phyloP scores from a whole-genome alignment of 805 yeast species.

The Cephaloascus fragrans region DNA sequence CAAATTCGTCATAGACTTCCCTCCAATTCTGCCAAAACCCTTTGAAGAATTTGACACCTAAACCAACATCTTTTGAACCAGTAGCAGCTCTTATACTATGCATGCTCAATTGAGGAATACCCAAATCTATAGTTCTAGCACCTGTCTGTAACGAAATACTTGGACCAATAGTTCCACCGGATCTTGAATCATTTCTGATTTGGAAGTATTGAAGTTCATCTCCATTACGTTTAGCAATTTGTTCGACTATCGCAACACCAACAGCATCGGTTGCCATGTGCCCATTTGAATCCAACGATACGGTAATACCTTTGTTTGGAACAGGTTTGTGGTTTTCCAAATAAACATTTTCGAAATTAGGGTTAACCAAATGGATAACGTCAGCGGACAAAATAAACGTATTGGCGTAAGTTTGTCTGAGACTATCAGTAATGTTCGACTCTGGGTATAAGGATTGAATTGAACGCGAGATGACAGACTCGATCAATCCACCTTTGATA shows the following conservation, averaged over 20 bases:
- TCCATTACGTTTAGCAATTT: conserved; percentile 54
- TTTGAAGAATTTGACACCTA: conserved; percentile 62
- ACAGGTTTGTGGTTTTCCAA: conserved; percentile 71
- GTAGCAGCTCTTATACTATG: conserved; percentile 77
- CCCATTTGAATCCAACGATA: conserved; percentile 70
- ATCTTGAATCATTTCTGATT: conserved; percentile 73
- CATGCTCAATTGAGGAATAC: conserved; percentile 80
- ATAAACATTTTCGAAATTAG: conserved; percentile 62
- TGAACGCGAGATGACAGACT: conserved; percentile 52
- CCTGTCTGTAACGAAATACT: conserved; percentile 53
- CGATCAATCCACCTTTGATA: conserved; percentile 68
- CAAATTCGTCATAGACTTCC: conserved; percentile 40
- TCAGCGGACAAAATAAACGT: conserved; percentile 77
- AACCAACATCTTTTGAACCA: conserved; percentile 69
- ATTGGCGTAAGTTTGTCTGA: conserved; percentile 51
- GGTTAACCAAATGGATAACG: conserved; percentile 75
- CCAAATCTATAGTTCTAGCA: conserved; percentile 70
- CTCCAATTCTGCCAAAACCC: conserved; percentile 67
- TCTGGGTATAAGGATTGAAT: conserved; percentile 17
- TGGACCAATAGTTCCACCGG: conserved; percentile 89
- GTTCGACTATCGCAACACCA: conserved; percentile 61
- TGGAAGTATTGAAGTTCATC: conserved; percentile 75
- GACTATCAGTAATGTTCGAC: conserved; percentile 8
- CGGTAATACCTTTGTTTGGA: conserved; percentile 67
- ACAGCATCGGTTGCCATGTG: conserved; percentile 78